Evolutionary conservation across 257 asterid species (phyloP).

Genomic region (Sherardia arvensis): DNA sequence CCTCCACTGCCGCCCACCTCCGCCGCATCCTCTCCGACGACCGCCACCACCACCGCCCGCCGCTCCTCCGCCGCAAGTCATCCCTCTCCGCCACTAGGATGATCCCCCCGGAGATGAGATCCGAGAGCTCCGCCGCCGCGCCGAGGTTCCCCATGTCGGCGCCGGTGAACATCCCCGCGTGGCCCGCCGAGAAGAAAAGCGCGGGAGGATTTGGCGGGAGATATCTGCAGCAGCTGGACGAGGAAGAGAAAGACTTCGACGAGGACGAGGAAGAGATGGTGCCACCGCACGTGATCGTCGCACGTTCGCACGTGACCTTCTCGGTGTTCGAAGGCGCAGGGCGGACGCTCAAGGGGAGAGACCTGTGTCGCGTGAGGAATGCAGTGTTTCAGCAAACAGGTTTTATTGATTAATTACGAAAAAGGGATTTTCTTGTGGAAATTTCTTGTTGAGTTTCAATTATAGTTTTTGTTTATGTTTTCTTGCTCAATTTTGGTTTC

Average conservation of each 20-base stretch:
- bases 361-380: slow-evolving; percentile 67
- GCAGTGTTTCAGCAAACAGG: slow-evolving; percentile 91
- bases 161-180: slow-evolving; percentile 66
- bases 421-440: background rate
- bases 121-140: slow-evolving; percentile 22
- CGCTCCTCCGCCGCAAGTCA: slow-evolving; percentile 46
- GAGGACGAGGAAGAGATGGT: slow-evolving; percentile 45
- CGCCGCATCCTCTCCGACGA: slow-evolving; percentile 16
- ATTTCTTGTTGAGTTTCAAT: background rate
- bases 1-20: slow-evolving; percentile 20
- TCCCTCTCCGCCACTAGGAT: slow-evolving; percentile 26
- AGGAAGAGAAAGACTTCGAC: slow-evolving; percentile 25
- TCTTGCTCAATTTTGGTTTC: background rate
- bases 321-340: slow-evolving; percentile 93
- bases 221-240: slow-evolving; percentile 28
- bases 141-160: slow-evolving; percentile 63
- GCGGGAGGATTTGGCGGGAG: slow-evolving; percentile 10
- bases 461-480: background rate
- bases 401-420: slow-evolving; percentile 46
- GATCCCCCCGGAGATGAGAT: slow-evolving; percentile 23
- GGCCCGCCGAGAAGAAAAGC: slow-evolving; percentile 34
- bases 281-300: slow-evolving; percentile 94
- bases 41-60: slow-evolving; percentile 25
- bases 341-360: slow-evolving; percentile 84
- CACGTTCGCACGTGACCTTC: slow-evolving; percentile 76